Conservation (phyloP, 169 alveolate species). For the Theileria annulata region DNA sequence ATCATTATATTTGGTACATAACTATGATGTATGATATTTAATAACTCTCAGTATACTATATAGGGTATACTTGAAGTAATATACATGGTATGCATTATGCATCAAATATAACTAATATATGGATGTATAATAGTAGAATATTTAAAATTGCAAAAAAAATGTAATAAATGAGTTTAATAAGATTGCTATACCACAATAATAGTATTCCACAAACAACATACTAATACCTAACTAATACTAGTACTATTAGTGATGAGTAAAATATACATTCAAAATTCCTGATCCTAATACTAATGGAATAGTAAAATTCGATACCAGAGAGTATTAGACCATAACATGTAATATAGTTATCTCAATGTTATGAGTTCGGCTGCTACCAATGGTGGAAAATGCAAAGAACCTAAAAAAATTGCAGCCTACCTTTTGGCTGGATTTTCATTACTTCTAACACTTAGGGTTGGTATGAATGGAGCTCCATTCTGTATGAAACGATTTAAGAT, state of each 20-base stretch:
- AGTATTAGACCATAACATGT: too few relatives aligned
- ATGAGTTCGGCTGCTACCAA: neutral
- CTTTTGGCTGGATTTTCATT: conserved; percentile 9
- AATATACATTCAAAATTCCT: too few relatives aligned
- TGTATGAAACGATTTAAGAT: neutral
- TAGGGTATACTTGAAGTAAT: neutral
- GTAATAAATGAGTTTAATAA: neutral
- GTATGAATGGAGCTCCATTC: conserved; percentile 12
- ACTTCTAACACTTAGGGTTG: conserved; percentile 14
- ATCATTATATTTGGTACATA: neutral
- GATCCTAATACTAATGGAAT: neutral
- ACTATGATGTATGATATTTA: neutral
- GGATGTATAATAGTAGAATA: neutral
- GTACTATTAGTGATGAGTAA: too few relatives aligned
- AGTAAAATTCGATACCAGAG: neutral
- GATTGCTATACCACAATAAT: neutral
- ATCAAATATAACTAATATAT: neutral
- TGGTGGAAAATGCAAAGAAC: too few relatives aligned
- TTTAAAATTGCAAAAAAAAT: too few relatives aligned
- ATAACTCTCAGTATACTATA: neutral
- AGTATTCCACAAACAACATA: neutral
- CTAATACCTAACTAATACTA: neutral
- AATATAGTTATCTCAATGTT: neutral
- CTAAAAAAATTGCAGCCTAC: neutral
- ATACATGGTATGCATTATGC: too few relatives aligned